Evolutionary conservation across 2,329 filamentous ascomycete species (phyloP), one percentile per base, ranked within the genome.

Genomic region (Phaeosphaeria sp.): DNA sequence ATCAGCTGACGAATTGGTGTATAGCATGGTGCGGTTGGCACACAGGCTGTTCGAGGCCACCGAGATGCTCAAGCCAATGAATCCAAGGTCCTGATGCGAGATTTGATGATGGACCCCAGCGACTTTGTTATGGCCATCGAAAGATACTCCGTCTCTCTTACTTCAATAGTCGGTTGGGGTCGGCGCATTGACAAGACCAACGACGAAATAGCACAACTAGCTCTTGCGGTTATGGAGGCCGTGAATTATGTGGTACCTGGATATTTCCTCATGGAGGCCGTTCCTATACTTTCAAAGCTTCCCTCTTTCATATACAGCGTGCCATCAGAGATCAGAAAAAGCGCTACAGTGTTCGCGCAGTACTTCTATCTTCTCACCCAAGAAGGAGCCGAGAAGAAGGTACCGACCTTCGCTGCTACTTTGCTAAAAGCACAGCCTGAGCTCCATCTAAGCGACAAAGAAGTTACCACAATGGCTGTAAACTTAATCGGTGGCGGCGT

Each of bases 121-220:
- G 52, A 58, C 46, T 62, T 55, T 43, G 58, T 53, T 3, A 46
- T 57, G 17, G 42, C 62, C 11, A 63, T 65, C 25, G 62, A 67
- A 43, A 57, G 62, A n/a, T 65, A 66, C 43, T 61, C 62, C 5
- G 44, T 53, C 21, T 59, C 53, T 7, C 50, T 56, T 7, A 58
- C 55, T 18, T 61, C 59, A 2, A 61, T 62, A 23, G 41, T 66
- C 18, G 62, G 57, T n/a, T 66, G 56, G 56, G 62, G 64, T 7
- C 54, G 64, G 2, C 59, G 64, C 17, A 63, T 66, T 42, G 50
- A 46, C 33, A 41, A 49, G 3, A 49, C 25, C n/a, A 49, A 49
- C 27, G 46, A 49, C 10, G 25, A 49, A 15, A 22, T 36, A 17
- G 62, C 58, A 23, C 59, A 60, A 41, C 46, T 44, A 43, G 62